Evolutionary conservation across 164 flowering plant species (phyloP).

Genomic region (Annona cherimola): DNA sequence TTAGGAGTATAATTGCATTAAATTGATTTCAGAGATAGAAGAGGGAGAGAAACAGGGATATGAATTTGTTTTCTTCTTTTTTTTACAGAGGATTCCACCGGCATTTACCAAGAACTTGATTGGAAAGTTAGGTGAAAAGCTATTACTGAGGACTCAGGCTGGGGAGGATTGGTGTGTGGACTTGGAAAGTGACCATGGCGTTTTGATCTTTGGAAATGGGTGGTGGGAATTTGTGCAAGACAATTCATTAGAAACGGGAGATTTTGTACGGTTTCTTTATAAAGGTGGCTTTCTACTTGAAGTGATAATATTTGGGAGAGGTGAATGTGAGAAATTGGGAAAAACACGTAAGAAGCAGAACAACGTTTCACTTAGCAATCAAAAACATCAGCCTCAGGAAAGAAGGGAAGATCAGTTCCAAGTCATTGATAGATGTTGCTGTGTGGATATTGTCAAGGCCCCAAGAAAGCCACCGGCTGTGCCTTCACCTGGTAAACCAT

Average conservation of each 20-base stretch:
- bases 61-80: not conserved
- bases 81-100: constrained; percentile 28
- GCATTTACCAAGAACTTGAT: constrained; percentile 16
- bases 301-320: constrained; percentile 17
- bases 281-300: constrained; percentile 14
- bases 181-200: constrained; percentile 3
- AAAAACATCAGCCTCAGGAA: not conserved
- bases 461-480: not conserved
- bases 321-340: constrained; percentile 22
- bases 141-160: constrained; percentile 12
- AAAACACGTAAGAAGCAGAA: not conserved
- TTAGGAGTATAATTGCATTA: too few relatives aligned
- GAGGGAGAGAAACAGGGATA: not conserved
- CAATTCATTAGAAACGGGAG: constrained; percentile 17
- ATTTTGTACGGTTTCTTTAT: constrained; percentile 23
- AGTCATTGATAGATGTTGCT: not conserved
- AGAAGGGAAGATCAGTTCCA: not conserved
- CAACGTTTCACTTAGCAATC: not conserved
- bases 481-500: too few relatives aligned
- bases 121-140: constrained; percentile 7
- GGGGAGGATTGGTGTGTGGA: constrained; percentile 24
- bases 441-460: not conserved
- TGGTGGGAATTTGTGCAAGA: constrained; percentile 23
- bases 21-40: too few relatives aligned
- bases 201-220: constrained; percentile 17